Percentiles rank a stretch among this genome's conserved stretches.
These are phyloP conservation scores for Aegle marmelos DNA, from an alignment of 345 rosid species.

Conservation along the genomic window DNA sequence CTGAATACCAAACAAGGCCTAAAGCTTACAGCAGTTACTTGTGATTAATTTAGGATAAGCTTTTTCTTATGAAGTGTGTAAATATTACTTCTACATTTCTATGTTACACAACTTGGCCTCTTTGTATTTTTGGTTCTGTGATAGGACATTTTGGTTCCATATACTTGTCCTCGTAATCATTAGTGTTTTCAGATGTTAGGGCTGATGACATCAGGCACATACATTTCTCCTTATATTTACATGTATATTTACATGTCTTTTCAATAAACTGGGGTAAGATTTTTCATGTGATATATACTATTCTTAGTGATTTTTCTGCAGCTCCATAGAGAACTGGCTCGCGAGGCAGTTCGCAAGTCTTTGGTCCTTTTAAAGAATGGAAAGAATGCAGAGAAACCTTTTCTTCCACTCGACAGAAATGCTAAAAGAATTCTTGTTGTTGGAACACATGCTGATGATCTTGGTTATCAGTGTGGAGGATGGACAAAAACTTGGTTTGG, in stretches of 20 bases:
- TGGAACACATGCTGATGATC: conserved; percentile 85
- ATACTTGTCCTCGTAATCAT: too few species aligned
- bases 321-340: conserved; percentile 70
- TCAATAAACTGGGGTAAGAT: background rate
- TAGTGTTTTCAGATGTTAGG: background rate
- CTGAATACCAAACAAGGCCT: too few species aligned
- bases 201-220: background rate
- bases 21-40: background rate
- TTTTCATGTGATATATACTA: background rate
- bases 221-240: background rate
- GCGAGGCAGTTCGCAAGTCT: conserved; percentile 88
- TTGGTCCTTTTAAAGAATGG: conserved; percentile 85
- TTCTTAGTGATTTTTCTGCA: conserved; percentile 29
- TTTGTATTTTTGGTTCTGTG: background rate
- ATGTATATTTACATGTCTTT: background rate
- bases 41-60: background rate
- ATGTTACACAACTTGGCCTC: background rate
- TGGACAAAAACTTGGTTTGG: conserved; percentile 82
- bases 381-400: conserved; percentile 42
- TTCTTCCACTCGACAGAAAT: conserved; percentile 69
- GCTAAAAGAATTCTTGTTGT: conserved; percentile 64
- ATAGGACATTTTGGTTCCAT: background rate
- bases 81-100: background rate
- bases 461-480: conserved; percentile 92
- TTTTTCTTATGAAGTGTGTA: background rate